Evolutionary conservation across 1,139 yeast genomes (phyloP), one percentile per base, ranked within the genome.

Genomic region (Suhomyces chickasaworum): DNA sequence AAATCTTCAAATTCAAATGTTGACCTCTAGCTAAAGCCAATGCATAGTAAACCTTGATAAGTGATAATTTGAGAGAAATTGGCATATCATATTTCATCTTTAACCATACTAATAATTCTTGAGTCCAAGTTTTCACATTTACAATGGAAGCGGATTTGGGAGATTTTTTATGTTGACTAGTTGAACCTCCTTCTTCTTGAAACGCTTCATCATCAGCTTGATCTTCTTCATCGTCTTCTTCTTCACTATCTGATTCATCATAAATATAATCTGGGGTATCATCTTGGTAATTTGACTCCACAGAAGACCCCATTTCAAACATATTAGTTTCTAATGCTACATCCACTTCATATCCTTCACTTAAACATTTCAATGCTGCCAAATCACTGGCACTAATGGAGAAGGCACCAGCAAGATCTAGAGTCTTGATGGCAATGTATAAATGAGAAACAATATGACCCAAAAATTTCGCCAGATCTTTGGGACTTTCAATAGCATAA

Each of bases 61-160:
- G 74, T 3, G 80, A 72, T 27, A 83, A 73, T 47, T 93, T 75
- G 39, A 84, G 68, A 2, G 73, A 60, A 16, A 89, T 58, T 0
- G 99, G 98, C 73, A 93, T 77, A 45, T 86, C 88, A 58, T 87
- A 84, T 61, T 89, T 89, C 81, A 87, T 84, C 53, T 80, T 80
- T 51, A 90, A 67, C 82, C 97, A 87, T 37, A 87, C 84, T 47
- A 83, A 77, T 52, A 93, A 75, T 62, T 90, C 97, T 48, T 88
- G 84, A 0, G 97, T 87, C 97, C 97, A 91, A 51, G 87, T 89
- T 46, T 86, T 78, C 8, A 89, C 85, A 36, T 85, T 80, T 8
- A 87, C 83, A 4, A 87, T 84, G 0, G 93, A 83, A 1, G 95
- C 87, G 0, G 89, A 82, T 54, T 79, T 77, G 4, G 86, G 83